These are phyloP conservation scores for Panicum virgatum DNA, from an alignment of 202 grass and related monocot species.

Conservation along the genomic window DNA sequence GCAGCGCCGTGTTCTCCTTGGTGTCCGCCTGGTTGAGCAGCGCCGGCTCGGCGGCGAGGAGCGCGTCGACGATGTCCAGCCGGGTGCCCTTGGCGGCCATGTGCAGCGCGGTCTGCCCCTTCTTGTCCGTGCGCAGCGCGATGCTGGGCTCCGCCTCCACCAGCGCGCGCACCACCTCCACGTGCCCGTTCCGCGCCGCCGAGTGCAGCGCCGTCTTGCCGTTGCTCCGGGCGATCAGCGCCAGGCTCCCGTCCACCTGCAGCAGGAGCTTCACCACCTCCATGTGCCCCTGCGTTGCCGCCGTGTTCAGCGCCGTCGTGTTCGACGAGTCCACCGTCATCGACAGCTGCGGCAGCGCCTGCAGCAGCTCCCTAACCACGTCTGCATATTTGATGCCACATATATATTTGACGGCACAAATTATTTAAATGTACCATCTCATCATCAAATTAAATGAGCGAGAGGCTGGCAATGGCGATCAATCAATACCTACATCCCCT, in stretches of 20 bases:
- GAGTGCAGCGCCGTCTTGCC: slow-evolving; percentile 94
- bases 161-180: slow-evolving; percentile 75
- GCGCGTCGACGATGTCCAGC: slow-evolving; percentile 60
- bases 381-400: slow-evolving; percentile 43
- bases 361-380: slow-evolving; percentile 70
- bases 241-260: slow-evolving; percentile 68
- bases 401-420: no score
- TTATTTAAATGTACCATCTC: not conserved
- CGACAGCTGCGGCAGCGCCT: slow-evolving; percentile 69
- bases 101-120: slow-evolving; percentile 96
- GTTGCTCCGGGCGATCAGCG: slow-evolving; percentile 91
- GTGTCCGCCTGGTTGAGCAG: slow-evolving; percentile 68
- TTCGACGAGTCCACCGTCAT: slow-evolving; percentile 94
- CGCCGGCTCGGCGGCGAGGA: slow-evolving; percentile 58
- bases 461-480: not conserved
- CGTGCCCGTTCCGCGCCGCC: slow-evolving; percentile 87
- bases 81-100: slow-evolving; percentile 89
- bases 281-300: slow-evolving; percentile 84
- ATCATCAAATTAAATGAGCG: no score
- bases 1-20: slow-evolving; percentile 84
- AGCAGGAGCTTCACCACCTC: slow-evolving; percentile 79
- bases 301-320: slow-evolving; percentile 89
- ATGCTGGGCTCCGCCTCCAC: slow-evolving; percentile 62
- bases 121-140: slow-evolving; percentile 74
- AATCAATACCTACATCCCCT: slow-evolving; percentile 96